phyloP scores from a whole-genome alignment of 2,329 filamentous ascomycete species.

The Venturia nashicola region DNA sequence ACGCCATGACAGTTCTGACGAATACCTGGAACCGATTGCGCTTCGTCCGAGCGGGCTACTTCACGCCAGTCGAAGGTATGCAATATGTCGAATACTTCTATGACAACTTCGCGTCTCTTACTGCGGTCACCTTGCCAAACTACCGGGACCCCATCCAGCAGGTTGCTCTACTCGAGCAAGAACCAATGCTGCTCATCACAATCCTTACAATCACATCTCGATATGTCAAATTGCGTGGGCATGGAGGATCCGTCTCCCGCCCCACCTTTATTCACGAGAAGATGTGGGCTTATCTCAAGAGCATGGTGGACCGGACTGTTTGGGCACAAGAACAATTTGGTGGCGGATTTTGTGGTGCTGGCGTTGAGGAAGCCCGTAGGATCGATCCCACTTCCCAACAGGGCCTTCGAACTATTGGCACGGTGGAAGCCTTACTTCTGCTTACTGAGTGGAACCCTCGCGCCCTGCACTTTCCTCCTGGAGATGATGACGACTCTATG shows the following conservation, averaged over 20 bases:
- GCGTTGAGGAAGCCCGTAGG: conserved; percentile 53
- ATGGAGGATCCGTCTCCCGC: conserved; percentile 53
- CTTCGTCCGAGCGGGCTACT: conserved; percentile 95
- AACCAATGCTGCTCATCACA: conserved; percentile 85
- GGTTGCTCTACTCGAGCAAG: conserved; percentile 67
- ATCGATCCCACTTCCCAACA: conserved; percentile 45
- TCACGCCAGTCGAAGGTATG: conserved; percentile 85
- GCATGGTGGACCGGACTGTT: conserved; percentile 89
- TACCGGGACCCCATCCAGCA: conserved; percentile 76
- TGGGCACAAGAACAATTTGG: conserved; percentile 97
- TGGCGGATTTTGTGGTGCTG: conserved; percentile 69
- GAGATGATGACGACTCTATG: conserved; percentile 52
- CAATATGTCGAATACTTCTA: conserved; percentile 96
- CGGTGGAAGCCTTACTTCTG: conserved; percentile 86
- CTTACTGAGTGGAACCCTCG: conserved; percentile 96
- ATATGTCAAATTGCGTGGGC: conserved; percentile 67
- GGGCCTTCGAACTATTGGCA: conserved; percentile 79
- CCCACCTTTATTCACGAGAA: conserved; percentile 90
- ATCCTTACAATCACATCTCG: conserved; percentile 84
- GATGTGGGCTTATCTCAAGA: conserved; percentile 84
- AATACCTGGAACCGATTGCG: conserved; percentile 78
- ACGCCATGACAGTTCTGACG: neutral
- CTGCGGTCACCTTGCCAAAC: conserved; percentile 84
- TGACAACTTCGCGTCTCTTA: conserved; percentile 77
- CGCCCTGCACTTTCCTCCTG: conserved; percentile 79